Evolutionary conservation across 768 basidiomycete species (phyloP), one percentile per base, ranked within the genome.

Genomic region (Tylopilus sp.): DNA sequence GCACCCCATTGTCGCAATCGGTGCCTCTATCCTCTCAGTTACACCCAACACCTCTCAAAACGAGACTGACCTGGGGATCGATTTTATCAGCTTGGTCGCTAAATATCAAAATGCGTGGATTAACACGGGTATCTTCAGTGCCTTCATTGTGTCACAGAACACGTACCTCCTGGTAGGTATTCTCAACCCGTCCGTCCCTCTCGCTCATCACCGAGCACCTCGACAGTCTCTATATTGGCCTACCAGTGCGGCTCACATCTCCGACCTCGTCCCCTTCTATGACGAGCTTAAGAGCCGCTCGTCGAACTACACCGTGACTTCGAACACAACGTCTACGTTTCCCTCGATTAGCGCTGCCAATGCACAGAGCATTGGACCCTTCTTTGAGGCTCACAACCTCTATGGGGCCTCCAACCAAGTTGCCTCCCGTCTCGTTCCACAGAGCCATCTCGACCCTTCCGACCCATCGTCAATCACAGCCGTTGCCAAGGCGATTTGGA

Each of bases 361-460:
- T 11, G 35, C 35, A 11, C 17, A 58, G 39, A 3, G 42, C 10
- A 7, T 61, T 15, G 58, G 51, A 0, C 56, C 61, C 4, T 28
- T 50, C 30, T 56, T 53, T n/a, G 62, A 65, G 6, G n/a, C 8
- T 1, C 0, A 38, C 26, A 55, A 21, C 38, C 20, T 39, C 18
- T 65, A 63, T 8, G 61, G 58, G n/a, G 47, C 49, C 40, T 52
- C 56, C 25, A 47, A 22, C n/a, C 52, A 63, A 11, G n/a, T 53
- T 1, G 33, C 58, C 0, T 63, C 64, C 3, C 64, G 58, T 6
- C 54, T 64, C n/a, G 38, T 64, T 10, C 64, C 61, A 7, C 33
- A 47, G 35, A 43, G 58, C 1, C 47, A 26, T 28, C 40, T 65
- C 4, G 47, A 52, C 17, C 63, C 63, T 2, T 53, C 56, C 2